Evolutionary conservation across 768 basidiomycete genomes (phyloP).

Genomic region (Boletus rubescentipes): DNA sequence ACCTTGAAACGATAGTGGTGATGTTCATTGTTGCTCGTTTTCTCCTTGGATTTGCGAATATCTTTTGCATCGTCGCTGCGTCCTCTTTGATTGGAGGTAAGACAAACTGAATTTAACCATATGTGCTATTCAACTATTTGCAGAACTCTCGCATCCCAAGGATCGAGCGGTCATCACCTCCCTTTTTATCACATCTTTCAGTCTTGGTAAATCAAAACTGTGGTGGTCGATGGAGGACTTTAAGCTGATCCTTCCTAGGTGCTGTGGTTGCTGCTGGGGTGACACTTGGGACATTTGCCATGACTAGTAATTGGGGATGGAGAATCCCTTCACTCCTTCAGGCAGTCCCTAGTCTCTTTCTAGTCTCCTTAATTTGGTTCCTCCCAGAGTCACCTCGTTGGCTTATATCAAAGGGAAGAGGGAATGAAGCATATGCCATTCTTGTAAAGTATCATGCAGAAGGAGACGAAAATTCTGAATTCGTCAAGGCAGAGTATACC

Average conservation of each 20-base stretch:
- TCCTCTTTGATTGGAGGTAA: too few species aligned
- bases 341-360: slow-evolving; percentile 50
- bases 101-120: background rate
- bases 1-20: background rate
- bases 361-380: slow-evolving; percentile 54
- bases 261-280: slow-evolving; percentile 41
- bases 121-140: background rate
- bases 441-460: slow-evolving; percentile 60
- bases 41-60: background rate
- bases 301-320: slow-evolving; percentile 62
- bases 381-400: slow-evolving; percentile 65
- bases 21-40: background rate
- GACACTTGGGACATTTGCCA: slow-evolving; percentile 63
- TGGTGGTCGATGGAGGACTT: too few species aligned
- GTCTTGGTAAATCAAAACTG: background rate
- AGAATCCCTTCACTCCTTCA: slow-evolving; percentile 60
- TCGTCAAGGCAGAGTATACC: too few species aligned
- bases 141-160: slow-evolving; percentile 19
- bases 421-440: slow-evolving; percentile 45
- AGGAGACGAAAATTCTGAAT: too few species aligned
- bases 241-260: slow-evolving; percentile 1
- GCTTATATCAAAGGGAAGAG: slow-evolving; percentile 57
- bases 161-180: slow-evolving; percentile 10
- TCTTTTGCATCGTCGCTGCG: background rate
- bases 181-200: slow-evolving; percentile 8